Evolutionary conservation across 352 stramenopile genomes (phyloP).

Genomic region (Globisporangium echinulatum): DNA sequence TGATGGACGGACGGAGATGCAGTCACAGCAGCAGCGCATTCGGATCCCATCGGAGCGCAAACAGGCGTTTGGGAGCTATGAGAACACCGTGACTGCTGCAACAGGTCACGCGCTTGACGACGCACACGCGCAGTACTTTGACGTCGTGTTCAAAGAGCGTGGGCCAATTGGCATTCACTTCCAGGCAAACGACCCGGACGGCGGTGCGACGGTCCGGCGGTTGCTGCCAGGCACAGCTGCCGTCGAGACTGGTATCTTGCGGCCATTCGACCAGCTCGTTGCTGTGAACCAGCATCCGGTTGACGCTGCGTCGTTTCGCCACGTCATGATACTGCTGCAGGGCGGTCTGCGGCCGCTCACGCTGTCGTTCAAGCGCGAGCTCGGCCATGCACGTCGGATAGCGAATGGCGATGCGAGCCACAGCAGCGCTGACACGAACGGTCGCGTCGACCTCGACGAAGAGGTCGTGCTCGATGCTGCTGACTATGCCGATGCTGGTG

Average conservation of each 20-base stretch:
- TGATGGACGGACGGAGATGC: too few species aligned
- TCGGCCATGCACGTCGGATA: conserved; percentile 2
- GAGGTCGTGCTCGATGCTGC: conserved; percentile 45
- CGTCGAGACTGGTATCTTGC: conserved; percentile 31
- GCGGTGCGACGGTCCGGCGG: conserved; percentile 50
- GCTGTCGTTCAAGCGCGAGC: conserved; percentile 62
- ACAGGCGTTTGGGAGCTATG: conserved; percentile 2
- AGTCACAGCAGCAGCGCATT: too few species aligned
- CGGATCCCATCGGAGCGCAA: conserved; percentile 8
- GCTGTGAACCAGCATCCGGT: conserved; percentile 73
- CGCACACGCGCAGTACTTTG: conserved; percentile 22
- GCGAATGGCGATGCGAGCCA: not conserved
- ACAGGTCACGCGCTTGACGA: not conserved
- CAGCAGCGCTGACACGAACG: not conserved
- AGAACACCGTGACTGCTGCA: conserved; percentile 6
- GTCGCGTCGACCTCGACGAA: conserved; percentile 37
- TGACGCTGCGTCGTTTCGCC: conserved; percentile 59
- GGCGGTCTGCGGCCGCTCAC: conserved; percentile 70
- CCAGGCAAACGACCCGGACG: conserved; percentile 64
- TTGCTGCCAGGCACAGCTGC: conserved; percentile 58
- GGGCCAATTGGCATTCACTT: conserved; percentile 80
- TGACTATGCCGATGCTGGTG: conserved; percentile 5
- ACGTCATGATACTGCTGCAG: conserved; percentile 78
- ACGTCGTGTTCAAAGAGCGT: conserved; percentile 72
- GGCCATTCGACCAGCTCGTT: conserved; percentile 64